These are phyloP conservation scores for Fraxinus americana DNA, from an alignment of 257 asterid species.

Conservation along the genomic window DNA sequence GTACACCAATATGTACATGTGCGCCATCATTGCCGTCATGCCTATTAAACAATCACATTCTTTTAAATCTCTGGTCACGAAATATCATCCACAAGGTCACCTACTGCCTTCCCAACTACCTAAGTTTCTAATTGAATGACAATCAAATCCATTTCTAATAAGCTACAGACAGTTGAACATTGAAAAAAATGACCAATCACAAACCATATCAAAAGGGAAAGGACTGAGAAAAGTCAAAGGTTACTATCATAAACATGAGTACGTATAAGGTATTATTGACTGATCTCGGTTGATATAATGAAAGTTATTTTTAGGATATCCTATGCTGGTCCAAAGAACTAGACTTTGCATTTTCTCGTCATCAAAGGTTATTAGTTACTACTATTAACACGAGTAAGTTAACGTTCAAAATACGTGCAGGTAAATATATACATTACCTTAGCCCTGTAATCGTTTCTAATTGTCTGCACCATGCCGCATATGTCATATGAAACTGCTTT, in stretches of 20 bases:
- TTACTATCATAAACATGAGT: slow-evolving; percentile 11
- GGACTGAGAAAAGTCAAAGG: background rate
- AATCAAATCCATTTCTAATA: background rate
- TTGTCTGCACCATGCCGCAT: slow-evolving; percentile 76
- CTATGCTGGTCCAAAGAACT: background rate
- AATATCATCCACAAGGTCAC: slow-evolving; percentile 11
- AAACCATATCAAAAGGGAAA: slow-evolving; percentile 16
- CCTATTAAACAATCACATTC: background rate
- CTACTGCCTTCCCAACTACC: slow-evolving; percentile 13
- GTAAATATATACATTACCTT: slow-evolving; percentile 49
- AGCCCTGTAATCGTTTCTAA: slow-evolving; percentile 72
- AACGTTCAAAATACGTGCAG: background rate
- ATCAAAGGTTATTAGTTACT: background rate
- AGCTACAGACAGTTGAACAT: background rate
- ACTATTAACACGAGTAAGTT: no score
- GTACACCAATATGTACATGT: no score
- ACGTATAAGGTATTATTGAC: slow-evolving; percentile 12
- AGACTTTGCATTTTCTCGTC: background rate
- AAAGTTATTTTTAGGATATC: background rate
- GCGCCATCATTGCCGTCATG: background rate
- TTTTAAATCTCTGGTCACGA: slow-evolving; percentile 7
- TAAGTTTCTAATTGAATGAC: slow-evolving; percentile 5
- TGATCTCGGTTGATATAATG: background rate
- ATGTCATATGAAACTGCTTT: slow-evolving; percentile 82
- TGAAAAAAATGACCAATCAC: background rate